Percentiles rank a stretch among this genome's conserved stretches.
phyloP scores from a whole-genome alignment of 306 rosid species.

The Malus sieversii region DNA sequence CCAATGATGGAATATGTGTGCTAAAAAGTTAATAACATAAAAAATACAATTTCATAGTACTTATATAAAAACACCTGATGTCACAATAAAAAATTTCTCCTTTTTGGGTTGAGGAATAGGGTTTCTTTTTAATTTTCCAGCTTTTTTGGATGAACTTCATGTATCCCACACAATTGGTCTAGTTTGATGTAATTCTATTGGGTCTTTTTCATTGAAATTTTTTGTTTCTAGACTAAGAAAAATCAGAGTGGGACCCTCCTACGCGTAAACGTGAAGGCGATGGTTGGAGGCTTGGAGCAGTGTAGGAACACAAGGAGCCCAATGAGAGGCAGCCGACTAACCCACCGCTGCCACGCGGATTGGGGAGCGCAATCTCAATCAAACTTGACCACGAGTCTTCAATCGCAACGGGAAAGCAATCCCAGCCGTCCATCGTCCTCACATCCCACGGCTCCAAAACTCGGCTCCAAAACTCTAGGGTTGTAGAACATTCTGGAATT shows the following conservation, averaged over 20 bases:
- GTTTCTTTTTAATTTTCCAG: no score
- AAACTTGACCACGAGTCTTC: not conserved
- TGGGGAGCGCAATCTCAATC: not conserved
- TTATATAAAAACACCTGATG: no score
- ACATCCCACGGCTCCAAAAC: slow-evolving; percentile 7
- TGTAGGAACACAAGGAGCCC: not conserved
- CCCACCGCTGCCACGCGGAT: not conserved
- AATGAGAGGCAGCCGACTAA: not conserved
- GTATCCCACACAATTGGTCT: no score
- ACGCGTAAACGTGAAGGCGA: not conserved
- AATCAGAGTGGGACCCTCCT: not conserved
- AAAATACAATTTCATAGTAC: no score
- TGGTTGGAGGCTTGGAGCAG: not conserved
- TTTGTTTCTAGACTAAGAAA: no score
- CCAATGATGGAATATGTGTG: no score
- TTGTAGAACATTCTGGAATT: slow-evolving; percentile 47
- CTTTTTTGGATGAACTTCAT: no score
- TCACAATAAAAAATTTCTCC: no score
- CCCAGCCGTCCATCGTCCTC: not conserved
- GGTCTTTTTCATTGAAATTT: no score
- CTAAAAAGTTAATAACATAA: no score
- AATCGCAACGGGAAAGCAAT: not conserved
- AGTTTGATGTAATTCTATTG: no score
- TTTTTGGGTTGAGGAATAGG: no score
- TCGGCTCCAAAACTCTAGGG: slow-evolving; percentile 3